A percentile compares a stretch with the other conserved stretches of the same genome.
Conservation (phyloP, 805 yeast genomes). For the Isabelozyma rhagii region DNA sequence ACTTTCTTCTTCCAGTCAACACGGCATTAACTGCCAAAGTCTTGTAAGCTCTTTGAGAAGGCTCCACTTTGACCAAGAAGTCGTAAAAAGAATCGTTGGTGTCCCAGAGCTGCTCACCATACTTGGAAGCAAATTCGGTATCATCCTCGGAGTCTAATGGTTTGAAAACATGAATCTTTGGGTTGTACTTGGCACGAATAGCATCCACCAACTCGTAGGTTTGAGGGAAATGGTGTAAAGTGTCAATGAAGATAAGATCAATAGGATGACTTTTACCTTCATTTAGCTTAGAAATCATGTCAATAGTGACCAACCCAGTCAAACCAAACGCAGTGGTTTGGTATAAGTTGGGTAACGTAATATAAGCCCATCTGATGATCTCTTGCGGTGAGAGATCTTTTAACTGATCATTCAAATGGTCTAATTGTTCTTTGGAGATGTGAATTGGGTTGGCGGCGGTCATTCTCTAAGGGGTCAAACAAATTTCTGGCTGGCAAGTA, state of each 20-base stretch:
- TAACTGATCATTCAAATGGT: slow-evolving; percentile 63
- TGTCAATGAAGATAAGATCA: slow-evolving; percentile 83
- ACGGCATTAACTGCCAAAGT: slow-evolving; percentile 77
- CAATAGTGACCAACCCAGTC: slow-evolving; percentile 85
- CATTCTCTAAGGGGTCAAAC: not conserved
- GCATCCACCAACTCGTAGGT: slow-evolving; percentile 69
- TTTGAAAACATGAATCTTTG: slow-evolving; percentile 60
- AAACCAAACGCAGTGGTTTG: slow-evolving; percentile 96
- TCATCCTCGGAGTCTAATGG: slow-evolving; percentile 60
- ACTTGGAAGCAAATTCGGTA: slow-evolving; percentile 56
- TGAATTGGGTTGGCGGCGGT: slow-evolving; percentile 2
- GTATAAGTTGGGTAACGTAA: slow-evolving; percentile 77
- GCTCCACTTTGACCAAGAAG: slow-evolving; percentile 87
- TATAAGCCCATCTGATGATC: slow-evolving; percentile 74
- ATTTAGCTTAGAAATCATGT: slow-evolving; percentile 62
- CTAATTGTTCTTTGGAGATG: slow-evolving; percentile 52
- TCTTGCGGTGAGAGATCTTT: slow-evolving; percentile 62
- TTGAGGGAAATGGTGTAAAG: slow-evolving; percentile 93
- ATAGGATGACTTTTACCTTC: slow-evolving; percentile 34
- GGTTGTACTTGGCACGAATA: slow-evolving; percentile 53
- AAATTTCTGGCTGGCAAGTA: not conserved
- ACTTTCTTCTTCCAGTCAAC: slow-evolving; percentile 84
- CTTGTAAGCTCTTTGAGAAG: slow-evolving; percentile 78
- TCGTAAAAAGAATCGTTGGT: slow-evolving; percentile 78
- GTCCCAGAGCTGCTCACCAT: slow-evolving; percentile 85